Base-by-base conservation (phyloP, 768 basidiomycete species). In the Pseudohyphozyma bogoriensis region DNA sequence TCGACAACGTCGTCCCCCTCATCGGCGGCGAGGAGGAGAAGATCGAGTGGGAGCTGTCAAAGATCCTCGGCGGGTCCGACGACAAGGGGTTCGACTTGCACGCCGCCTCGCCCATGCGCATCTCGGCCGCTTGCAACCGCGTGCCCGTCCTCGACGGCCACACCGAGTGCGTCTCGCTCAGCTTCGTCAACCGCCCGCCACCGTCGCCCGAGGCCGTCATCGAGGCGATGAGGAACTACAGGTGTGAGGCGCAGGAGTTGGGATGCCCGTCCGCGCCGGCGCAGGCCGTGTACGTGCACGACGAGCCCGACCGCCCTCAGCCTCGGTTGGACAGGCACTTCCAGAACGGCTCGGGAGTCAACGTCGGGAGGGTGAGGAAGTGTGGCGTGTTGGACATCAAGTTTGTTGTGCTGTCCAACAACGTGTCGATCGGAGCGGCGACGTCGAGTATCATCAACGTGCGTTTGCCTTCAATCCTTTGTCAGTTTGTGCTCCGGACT, bases 31-130 rank as follows among this genome's bases (percentile, higher is more conserved):
- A 96, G 71, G 77, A 78, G 68, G 95, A 97, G 72, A 99, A 97
- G 73, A 90, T 97, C 66, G 93, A 99, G 73, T 99, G 95, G 95
- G 95, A 99, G 77, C 85, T 89, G 9, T 81, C 87, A 69, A 99
- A 97, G 78, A 99, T 99, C 70, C 83, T 99, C 26, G 93, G 95
- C 28, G 89, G 85, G 4, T 77, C 80, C 29, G 78, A 78, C 51
- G 65, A 72, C 8, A 81, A 79, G 59, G 70, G 80, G 15, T 97
- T 95, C 73, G 92, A 95, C 72, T 84, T 89, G 81, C 90, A 90
- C 75, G 76, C 82, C 1, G 71, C 71, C n/a, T 78, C 83, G 42
- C 89, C 90, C 0, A 77, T 99, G n/a, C 83, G 84, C 58, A 82
- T 99, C 44, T 90, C 88, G 8, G 95, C 95, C 0, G 81, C 85